Percentiles rank a stretch among this genome's conserved stretches.
Evolutionary conservation across 805 yeast species (phyloP).

Genomic region (Ogataea corticis): DNA sequence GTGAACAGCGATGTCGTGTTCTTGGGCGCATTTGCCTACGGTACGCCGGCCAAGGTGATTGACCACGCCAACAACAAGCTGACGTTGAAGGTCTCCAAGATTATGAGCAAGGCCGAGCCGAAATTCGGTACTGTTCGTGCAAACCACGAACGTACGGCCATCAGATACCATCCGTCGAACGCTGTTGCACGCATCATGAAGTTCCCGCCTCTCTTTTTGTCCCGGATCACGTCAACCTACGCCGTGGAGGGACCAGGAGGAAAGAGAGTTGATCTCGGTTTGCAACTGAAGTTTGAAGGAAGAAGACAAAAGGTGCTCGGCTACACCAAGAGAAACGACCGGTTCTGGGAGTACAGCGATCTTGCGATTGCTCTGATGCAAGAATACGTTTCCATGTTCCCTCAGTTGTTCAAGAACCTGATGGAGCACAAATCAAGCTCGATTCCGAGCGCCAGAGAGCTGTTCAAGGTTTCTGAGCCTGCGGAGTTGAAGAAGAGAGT

Average conservation of each 20-base stretch:
- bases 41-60: conserved; percentile 68
- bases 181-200: conserved; percentile 60
- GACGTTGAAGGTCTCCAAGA: conserved; percentile 53
- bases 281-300: conserved; percentile 80
- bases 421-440: conserved; percentile 24
- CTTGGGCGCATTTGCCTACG: conserved; percentile 85
- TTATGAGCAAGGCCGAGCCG: conserved; percentile 55
- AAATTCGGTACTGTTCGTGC: conserved; percentile 63
- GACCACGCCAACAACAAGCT: conserved; percentile 51
- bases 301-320: conserved; percentile 85
- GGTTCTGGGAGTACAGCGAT: conserved; percentile 82
- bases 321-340: conserved; percentile 63
- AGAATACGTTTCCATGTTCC: conserved; percentile 63
- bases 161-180: conserved; percentile 63
- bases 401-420: conserved; percentile 50
- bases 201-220: conserved; percentile 64
- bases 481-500: conserved; percentile 44
- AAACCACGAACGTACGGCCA: conserved; percentile 51
- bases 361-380: conserved; percentile 66
- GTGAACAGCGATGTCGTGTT: conserved; percentile 67
- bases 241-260: conserved; percentile 56
- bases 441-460: conserved; percentile 40
- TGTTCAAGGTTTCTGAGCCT: conserved; percentile 40
- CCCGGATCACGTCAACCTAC: conserved; percentile 75
- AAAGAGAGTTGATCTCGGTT: conserved; percentile 67